Percentiles rank a stretch among this genome's conserved stretches.
Evolutionary conservation across 2,329 filamentous ascomycete genomes (phyloP).

Genomic region (Colletotrichum coccodes): DNA sequence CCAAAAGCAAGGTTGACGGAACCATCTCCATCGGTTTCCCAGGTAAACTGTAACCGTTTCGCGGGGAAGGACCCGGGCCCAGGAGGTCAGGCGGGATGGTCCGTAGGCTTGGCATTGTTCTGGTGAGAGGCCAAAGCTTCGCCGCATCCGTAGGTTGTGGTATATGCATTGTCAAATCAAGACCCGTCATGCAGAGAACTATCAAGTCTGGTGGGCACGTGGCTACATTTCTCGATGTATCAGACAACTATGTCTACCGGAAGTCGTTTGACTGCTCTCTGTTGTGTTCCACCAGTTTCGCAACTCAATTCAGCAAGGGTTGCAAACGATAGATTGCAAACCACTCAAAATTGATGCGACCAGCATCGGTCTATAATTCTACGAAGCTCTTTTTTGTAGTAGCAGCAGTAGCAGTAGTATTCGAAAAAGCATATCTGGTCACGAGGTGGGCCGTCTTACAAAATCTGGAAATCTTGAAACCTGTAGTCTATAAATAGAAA

Average conservation of each 20-base stretch:
- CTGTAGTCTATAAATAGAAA: background rate
- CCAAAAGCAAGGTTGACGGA: conserved; percentile 12
- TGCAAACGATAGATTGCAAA: no score
- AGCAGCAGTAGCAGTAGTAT: no score
- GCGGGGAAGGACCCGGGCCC: conserved; percentile 28
- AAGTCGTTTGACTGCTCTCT: background rate
- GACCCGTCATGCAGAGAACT: background rate
- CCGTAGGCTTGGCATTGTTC: conserved; percentile 5
- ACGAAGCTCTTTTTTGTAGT: no score
- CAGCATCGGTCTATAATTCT: no score
- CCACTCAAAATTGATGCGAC: no score
- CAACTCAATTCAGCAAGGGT: no score
- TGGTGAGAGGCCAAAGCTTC: background rate
- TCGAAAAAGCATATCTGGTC: no score
- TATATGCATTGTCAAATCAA: background rate
- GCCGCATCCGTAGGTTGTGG: background rate
- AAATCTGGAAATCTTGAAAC: no score
- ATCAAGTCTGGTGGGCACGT: background rate
- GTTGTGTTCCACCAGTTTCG: no score
- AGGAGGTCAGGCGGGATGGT: conserved; percentile 29
- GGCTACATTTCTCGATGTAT: background rate
- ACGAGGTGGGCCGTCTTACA: no score
- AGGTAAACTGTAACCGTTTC: background rate
- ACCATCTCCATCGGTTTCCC: background rate
- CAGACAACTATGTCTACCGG: no score